These are phyloP conservation scores for Articulospora tetracladia DNA, from an alignment of 495 filamentous ascomycete species.

Conservation along the genomic window DNA sequence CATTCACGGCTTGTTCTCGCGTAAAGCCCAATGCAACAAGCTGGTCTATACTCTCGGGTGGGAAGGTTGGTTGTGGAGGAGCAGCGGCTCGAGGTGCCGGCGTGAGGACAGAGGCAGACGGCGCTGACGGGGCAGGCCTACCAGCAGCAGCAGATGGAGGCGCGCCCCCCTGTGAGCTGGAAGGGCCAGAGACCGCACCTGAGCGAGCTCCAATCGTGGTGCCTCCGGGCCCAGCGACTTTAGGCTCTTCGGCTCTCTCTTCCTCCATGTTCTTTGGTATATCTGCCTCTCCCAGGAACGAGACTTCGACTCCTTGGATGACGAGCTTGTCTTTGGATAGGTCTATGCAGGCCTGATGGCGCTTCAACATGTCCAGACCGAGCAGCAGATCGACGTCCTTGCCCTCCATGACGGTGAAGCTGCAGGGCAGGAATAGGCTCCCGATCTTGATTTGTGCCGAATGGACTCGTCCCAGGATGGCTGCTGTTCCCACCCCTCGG, in stretches of 20 bases:
- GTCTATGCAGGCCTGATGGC: slow-evolving; percentile 91
- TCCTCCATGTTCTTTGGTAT: slow-evolving; percentile 80
- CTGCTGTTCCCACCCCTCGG: slow-evolving; percentile 87
- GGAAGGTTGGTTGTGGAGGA: slow-evolving; percentile 35
- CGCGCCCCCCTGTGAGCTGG: slow-evolving; percentile 25
- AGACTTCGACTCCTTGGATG: slow-evolving; percentile 82
- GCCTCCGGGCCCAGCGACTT: slow-evolving; percentile 79
- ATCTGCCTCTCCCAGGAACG: slow-evolving; percentile 88
- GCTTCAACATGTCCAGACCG: slow-evolving; percentile 92
- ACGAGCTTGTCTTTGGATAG: slow-evolving; percentile 72
- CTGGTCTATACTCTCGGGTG: slow-evolving; percentile 61
- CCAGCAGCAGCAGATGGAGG: slow-evolving; percentile 31
- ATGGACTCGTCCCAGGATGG: slow-evolving; percentile 92
- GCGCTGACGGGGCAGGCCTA: slow-evolving; percentile 10
- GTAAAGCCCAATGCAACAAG: slow-evolving; percentile 78
- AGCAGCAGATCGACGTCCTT: slow-evolving; percentile 95
- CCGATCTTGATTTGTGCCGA: slow-evolving; percentile 93
- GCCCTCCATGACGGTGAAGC: slow-evolving; percentile 99
- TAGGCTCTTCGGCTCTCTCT: slow-evolving; percentile 72
- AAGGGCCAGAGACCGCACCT: slow-evolving; percentile 65
- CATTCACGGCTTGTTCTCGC: slow-evolving; percentile 71
- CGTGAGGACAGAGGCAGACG: slow-evolving; percentile 19
- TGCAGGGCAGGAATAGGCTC: slow-evolving; percentile 79
- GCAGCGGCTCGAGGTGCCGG: slow-evolving; percentile 23
- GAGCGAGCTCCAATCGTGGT: slow-evolving; percentile 79